phyloP scores from a whole-genome alignment of 192 early-diverging fungal genomes.

The Spizellomyces punctatus region DNA sequence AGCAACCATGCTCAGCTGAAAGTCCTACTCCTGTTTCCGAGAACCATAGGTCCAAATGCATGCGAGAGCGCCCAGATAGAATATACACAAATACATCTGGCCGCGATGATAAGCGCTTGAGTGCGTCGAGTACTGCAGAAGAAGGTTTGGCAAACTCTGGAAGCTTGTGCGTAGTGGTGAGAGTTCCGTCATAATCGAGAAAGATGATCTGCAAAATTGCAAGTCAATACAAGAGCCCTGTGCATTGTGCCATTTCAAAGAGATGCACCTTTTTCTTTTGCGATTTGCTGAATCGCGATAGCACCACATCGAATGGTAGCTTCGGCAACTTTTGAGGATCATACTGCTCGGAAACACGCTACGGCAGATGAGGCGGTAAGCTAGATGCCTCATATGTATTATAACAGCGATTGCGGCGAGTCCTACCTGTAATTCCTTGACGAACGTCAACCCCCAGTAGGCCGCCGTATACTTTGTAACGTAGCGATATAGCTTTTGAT shows the following conservation, averaged over 20 bases:
- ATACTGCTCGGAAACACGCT: slow-evolving; percentile 65
- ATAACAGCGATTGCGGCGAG: not conserved
- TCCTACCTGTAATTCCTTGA: slow-evolving; percentile 71
- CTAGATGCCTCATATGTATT: not conserved
- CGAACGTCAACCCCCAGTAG: slow-evolving; percentile 95
- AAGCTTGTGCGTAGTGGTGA: slow-evolving; percentile 80
- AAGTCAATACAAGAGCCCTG: not conserved
- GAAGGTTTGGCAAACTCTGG: slow-evolving; percentile 95
- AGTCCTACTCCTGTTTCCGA: slow-evolving; percentile 83
- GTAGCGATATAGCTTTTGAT: slow-evolving; percentile 91
- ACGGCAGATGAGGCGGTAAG: slow-evolving; percentile 10
- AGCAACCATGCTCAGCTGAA: slow-evolving; percentile 97
- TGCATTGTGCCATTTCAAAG: not conserved
- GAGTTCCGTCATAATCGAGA: slow-evolving; percentile 97
- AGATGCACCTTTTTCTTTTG: slow-evolving; percentile 61
- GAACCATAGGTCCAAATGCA: slow-evolving; percentile 93
- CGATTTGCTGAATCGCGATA: slow-evolving; percentile 58
- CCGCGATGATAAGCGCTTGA: slow-evolving; percentile 70
- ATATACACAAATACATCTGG: slow-evolving; percentile 95
- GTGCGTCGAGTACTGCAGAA: slow-evolving; percentile 64
- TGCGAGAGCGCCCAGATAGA: slow-evolving; percentile 87
- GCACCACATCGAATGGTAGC: slow-evolving; percentile 54
- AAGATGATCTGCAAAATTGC: slow-evolving; percentile 62
- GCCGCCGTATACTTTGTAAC: slow-evolving; percentile 97
- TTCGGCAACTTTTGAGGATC: slow-evolving; percentile 67